Percentiles rank a stretch among this genome's conserved stretches.
Evolutionary conservation across 2,329 filamentous ascomycete genomes (phyloP).

Genomic region (Aspergillus piperis): DNA sequence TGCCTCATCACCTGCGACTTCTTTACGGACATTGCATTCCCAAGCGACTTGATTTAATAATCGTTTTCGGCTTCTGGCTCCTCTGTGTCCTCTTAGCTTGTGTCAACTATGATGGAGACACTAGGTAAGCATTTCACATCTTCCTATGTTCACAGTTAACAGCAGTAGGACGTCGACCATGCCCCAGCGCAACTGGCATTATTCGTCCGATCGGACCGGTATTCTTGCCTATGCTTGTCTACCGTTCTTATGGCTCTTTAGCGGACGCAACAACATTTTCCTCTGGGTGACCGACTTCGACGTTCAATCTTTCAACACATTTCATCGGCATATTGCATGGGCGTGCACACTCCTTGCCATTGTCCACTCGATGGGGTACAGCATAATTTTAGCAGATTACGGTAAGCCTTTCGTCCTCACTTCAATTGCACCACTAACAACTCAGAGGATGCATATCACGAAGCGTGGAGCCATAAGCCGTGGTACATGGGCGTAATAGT

Average conservation of each 20-base stretch:
- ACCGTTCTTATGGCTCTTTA: slow-evolving; percentile 65
- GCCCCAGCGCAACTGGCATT: slow-evolving; percentile 43
- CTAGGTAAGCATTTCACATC: neutral
- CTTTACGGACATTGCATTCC: slow-evolving; percentile 15
- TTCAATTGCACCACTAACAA: neutral
- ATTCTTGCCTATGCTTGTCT: slow-evolving; percentile 63
- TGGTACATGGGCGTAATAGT: slow-evolving; percentile 27
- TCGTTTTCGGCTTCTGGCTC: slow-evolving; percentile 16
- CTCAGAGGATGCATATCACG: neutral
- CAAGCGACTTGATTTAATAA: slow-evolving; percentile 11
- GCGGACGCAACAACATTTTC: slow-evolving; percentile 63
- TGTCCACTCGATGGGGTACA: slow-evolving; percentile 62
- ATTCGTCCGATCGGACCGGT: slow-evolving; percentile 62
- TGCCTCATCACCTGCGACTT: slow-evolving; percentile 14
- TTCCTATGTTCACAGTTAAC: neutral
- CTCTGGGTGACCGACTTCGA: slow-evolving; percentile 67
- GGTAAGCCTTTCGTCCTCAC: slow-evolving; percentile 2
- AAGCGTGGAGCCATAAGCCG: neutral
- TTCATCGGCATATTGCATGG: slow-evolving; percentile 65
- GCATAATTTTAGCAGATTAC: slow-evolving; percentile 30
- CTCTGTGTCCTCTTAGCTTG: slow-evolving; percentile 16
- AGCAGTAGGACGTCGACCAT: neutral
- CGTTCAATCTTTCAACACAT: slow-evolving; percentile 63
- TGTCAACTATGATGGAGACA: slow-evolving; percentile 16
- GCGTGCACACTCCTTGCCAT: slow-evolving; percentile 61